Evolutionary conservation across 768 basidiomycete genomes (phyloP).

Genomic region (Clathrus columnatus): DNA sequence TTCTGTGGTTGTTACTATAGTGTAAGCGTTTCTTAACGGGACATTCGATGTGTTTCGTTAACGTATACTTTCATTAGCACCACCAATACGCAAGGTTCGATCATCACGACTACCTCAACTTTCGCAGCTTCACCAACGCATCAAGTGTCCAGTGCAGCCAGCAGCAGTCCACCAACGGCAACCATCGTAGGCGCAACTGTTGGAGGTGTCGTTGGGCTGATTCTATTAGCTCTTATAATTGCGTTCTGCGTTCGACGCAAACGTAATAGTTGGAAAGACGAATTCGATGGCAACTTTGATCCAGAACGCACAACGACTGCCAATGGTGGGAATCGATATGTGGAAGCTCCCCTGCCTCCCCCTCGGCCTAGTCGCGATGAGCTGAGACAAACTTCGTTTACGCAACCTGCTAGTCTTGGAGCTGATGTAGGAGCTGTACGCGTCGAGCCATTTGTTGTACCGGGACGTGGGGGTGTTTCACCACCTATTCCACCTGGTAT

Average conservation of each 20-base stretch:
- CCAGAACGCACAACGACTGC: constrained; percentile 32
- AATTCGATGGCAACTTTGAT: constrained; percentile 44
- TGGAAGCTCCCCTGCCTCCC: constrained; percentile 11
- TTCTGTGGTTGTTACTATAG: background rate
- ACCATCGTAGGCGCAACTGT: constrained; percentile 46
- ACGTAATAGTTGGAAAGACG: constrained; percentile 22
- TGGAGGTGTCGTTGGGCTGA: constrained; percentile 32
- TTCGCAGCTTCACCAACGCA: background rate
- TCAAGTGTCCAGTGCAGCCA: background rate
- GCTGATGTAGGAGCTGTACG: background rate
- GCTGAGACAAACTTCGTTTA: background rate
- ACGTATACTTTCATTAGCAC: no score
- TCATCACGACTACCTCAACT: background rate
- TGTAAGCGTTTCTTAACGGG: no score
- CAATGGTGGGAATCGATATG: constrained; percentile 4
- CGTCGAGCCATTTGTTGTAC: background rate
- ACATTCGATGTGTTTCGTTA: no score
- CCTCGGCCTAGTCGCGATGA: background rate
- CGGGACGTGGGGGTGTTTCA: background rate
- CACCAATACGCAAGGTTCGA: background rate
- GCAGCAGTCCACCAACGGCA: constrained; percentile 19
- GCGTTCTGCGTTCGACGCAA: constrained; percentile 20
- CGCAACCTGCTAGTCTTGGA: background rate
- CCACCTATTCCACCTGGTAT: no score
- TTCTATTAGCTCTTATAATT: constrained; percentile 20